Evolutionary conservation across 371 early-diverging fungal genomes (phyloP).

Genomic region (Lichtheimia hyalospora): DNA sequence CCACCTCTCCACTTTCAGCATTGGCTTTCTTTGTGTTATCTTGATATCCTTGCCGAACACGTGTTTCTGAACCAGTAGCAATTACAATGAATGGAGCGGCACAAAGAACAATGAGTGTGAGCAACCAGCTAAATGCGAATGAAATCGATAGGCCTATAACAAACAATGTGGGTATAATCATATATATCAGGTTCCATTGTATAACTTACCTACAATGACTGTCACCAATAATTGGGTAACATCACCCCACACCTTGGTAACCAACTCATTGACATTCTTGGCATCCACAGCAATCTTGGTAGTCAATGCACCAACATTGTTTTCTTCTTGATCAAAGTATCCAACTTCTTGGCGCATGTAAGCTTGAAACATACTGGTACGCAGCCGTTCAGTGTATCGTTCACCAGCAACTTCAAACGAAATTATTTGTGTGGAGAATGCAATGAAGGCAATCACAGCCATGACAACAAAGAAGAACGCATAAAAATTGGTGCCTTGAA

Average conservation of each 20-base stretch:
- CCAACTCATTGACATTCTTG: conserved; percentile 62
- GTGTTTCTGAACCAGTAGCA: conserved; percentile 26
- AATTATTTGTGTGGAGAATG: conserved; percentile 35
- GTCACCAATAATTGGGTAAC: conserved; percentile 54
- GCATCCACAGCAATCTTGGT: conserved; percentile 89
- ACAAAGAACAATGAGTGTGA: conserved; percentile 52
- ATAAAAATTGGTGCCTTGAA: conserved; percentile 67
- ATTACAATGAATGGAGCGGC: conserved; percentile 40
- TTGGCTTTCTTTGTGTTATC: conserved; percentile 59
- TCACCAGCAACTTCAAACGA: conserved; percentile 58
- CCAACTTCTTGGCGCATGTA: conserved; percentile 81
- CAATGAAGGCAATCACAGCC: conserved; percentile 52
- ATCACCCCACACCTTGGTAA: conserved; percentile 68
- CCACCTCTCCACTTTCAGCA: conserved; percentile 61
- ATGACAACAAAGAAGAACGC: conserved; percentile 76
- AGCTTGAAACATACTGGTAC: conserved; percentile 57
- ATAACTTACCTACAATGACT: conserved; percentile 31
- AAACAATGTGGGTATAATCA: too few species aligned
- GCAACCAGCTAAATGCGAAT: conserved; percentile 42
- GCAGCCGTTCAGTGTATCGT: conserved; percentile 60
- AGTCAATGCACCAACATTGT: conserved; percentile 85
- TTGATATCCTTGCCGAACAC: conserved; percentile 44
- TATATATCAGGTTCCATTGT: too few species aligned
- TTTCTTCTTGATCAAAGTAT: conserved; percentile 83
- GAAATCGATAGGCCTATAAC: conserved; percentile 32